Conservation (phyloP, 108 stramenopile species). For the Licmophora abbreviata region DNA sequence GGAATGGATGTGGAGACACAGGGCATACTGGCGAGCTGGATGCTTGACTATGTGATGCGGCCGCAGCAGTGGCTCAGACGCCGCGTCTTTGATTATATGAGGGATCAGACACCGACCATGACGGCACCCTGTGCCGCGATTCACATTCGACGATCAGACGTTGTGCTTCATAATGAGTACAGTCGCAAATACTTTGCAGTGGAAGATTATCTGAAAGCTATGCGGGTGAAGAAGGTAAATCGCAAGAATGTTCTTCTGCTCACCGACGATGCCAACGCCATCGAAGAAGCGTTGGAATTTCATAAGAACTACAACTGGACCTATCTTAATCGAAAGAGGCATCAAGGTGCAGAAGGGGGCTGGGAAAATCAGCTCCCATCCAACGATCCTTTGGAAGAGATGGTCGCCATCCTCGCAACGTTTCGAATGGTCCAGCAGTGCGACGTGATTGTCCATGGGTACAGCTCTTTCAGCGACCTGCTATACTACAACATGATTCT, state of each 20-base stretch:
- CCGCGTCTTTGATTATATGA: neutral
- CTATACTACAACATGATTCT: neutral
- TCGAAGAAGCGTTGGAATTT: constrained; percentile 19
- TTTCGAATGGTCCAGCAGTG: constrained; percentile 12
- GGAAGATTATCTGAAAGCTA: constrained; percentile 9
- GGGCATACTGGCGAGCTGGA: constrained; percentile 8
- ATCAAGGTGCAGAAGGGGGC: constrained; percentile 16
- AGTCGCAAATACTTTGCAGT: constrained; percentile 3
- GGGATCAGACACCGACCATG: neutral
- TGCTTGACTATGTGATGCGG: constrained; percentile 14
- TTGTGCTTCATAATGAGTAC: constrained; percentile 7
- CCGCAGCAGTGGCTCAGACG: constrained; percentile 19
- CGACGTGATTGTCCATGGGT: constrained; percentile 5
- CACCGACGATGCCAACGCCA: constrained; percentile 37
- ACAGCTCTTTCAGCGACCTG: neutral
- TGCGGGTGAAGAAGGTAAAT: constrained; percentile 1
- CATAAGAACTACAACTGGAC: constrained; percentile 16
- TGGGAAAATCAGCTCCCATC: constrained; percentile 30
- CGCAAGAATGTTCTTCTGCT: constrained; percentile 17
- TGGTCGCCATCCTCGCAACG: constrained; percentile 5
- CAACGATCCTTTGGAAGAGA: constrained; percentile 12
- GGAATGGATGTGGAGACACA: neutral
- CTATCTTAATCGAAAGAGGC: constrained; percentile 22
- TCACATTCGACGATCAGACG: constrained; percentile 18
- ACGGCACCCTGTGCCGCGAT: constrained; percentile 8